phyloP scores from a whole-genome alignment of 148 eudicot genomes.

The Silene conica region DNA sequence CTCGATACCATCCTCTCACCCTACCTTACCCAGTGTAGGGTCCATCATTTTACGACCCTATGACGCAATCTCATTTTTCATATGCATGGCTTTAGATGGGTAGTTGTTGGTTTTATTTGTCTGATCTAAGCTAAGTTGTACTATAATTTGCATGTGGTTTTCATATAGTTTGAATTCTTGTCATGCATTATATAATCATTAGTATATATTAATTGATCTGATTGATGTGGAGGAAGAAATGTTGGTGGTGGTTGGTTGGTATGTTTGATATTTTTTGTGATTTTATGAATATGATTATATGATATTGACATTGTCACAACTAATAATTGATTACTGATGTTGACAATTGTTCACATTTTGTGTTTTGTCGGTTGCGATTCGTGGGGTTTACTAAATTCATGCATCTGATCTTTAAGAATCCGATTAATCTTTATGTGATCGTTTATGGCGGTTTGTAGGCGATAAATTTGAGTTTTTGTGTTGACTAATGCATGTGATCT shows the following conservation, averaged over 20 bases:
- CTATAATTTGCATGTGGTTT: background rate
- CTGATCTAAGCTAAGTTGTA: conserved; percentile 15
- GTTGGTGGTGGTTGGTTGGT: background rate
- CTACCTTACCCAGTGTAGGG: no score
- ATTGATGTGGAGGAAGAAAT: background rate
- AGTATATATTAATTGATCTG: background rate
- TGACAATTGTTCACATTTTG: conserved; percentile 8
- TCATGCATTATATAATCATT: background rate
- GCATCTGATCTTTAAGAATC: conserved; percentile 7
- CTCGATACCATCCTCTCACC: no score
- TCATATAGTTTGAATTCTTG: background rate
- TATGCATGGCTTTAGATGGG: background rate
- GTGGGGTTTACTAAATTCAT: background rate
- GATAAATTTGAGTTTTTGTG: background rate
- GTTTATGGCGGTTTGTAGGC: background rate
- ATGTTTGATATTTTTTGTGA: background rate
- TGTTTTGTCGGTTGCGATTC: background rate
- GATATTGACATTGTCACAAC: background rate
- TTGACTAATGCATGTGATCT: conserved; percentile 13
- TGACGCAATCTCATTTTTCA: no score
- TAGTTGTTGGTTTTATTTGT: conserved; percentile 1
- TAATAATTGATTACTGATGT: background rate
- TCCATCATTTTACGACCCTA: no score
- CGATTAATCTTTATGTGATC: background rate
- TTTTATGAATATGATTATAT: background rate